These are phyloP conservation scores for Dactylis glomerata DNA, from an alignment of 176 grass and related monocot genomes.

Conservation along the genomic window DNA sequence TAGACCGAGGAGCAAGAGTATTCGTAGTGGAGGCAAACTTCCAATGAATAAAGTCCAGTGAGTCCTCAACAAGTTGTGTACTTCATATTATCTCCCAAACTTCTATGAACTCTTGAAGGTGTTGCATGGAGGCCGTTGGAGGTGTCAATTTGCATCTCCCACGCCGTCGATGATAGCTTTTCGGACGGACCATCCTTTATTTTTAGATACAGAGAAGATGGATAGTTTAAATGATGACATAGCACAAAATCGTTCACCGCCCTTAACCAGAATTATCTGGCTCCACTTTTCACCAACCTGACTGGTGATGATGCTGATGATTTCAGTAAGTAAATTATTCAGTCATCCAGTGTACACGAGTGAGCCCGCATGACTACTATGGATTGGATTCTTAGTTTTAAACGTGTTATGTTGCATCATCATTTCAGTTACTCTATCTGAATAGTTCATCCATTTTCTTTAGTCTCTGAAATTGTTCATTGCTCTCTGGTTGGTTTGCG, in stretches of 20 bases:
- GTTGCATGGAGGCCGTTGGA: too few species aligned
- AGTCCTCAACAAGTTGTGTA: too few species aligned
- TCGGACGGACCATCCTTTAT: too few species aligned
- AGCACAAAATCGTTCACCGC: slow-evolving; percentile 92
- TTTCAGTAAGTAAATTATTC: slow-evolving; percentile 50
- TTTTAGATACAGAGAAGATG: too few species aligned
- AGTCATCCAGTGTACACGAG: neutral
- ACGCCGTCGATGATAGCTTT: too few species aligned
- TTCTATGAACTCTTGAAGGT: too few species aligned
- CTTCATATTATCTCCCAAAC: too few species aligned
- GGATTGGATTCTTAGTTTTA: neutral
- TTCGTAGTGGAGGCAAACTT: too few species aligned
- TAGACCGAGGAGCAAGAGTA: too few species aligned
- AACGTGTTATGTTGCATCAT: neutral
- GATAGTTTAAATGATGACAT: slow-evolving; percentile 33
- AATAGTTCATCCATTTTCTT: neutral
- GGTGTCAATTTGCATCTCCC: too few species aligned
- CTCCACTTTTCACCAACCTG: slow-evolving; percentile 97
- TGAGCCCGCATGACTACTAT: neutral
- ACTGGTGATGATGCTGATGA: slow-evolving; percentile 72
- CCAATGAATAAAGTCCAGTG: too few species aligned
- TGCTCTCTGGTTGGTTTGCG: neutral
- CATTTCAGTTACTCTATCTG: neutral
- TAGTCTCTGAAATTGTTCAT: slow-evolving; percentile 2
- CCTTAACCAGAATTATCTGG: slow-evolving; percentile 93